A percentile compares a stretch with the other conserved stretches of the same genome.
Evolutionary conservation across 768 basidiomycete species (phyloP).

Genomic region (Roridomyces roridus): DNA sequence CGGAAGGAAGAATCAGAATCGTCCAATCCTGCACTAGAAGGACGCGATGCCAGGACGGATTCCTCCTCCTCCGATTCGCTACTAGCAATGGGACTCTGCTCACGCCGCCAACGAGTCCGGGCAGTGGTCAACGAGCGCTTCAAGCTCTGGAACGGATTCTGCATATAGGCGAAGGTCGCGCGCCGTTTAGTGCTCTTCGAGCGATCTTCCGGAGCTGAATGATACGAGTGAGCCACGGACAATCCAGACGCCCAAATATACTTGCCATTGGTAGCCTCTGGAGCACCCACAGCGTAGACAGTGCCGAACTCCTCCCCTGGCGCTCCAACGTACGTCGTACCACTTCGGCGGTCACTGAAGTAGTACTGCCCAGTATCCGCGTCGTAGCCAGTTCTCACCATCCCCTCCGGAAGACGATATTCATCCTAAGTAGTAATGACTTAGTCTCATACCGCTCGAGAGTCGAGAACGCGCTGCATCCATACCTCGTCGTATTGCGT

Average conservation of each 20-base stretch:
- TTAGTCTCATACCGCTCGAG: not conserved
- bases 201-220: not conserved
- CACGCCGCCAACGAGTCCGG: slow-evolving; percentile 7
- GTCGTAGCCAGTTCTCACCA: slow-evolving; percentile 61
- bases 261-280: not conserved
- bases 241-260: no score
- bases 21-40: no score
- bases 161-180: not conserved
- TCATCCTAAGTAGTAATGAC: slow-evolving; percentile 42
- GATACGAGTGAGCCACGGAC: not conserved
- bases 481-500: slow-evolving; percentile 25
- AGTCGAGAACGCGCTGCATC: not conserved
- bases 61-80: slow-evolving; percentile 23
- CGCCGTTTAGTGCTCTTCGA: not conserved
- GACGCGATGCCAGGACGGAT: slow-evolving; percentile 11
- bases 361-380: slow-evolving; percentile 53
- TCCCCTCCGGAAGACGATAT: slow-evolving; percentile 58
- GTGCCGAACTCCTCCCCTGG: slow-evolving; percentile 51
- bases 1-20: no score
- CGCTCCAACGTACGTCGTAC: slow-evolving; percentile 45
- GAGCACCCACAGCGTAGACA: not conserved
- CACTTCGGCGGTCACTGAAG: slow-evolving; percentile 47
- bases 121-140: slow-evolving; percentile 15
- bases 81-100: slow-evolving; percentile 2
- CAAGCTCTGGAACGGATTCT: slow-evolving; percentile 10